Conservation (phyloP, 805 yeast genomes). For the Starmerella lactis-condensi region DNA sequence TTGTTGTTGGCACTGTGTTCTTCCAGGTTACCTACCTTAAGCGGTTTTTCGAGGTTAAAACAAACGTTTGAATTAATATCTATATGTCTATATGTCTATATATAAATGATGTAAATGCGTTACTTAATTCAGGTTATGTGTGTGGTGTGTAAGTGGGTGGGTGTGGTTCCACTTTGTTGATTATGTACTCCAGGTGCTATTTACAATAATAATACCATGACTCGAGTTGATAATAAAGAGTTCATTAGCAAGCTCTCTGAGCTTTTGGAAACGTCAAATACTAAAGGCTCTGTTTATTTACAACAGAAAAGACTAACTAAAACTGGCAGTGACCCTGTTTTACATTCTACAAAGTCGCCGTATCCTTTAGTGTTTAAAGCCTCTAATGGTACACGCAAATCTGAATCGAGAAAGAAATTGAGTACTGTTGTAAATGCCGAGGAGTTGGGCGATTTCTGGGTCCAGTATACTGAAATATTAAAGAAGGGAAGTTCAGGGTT, state of each 20-base stretch:
- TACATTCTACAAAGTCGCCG: conserved; percentile 17
- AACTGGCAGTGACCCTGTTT: conserved; percentile 11
- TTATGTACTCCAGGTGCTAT: not conserved
- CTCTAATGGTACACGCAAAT: conserved; percentile 37
- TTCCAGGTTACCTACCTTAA: conserved; percentile 89
- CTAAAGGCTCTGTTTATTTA: conserved; percentile 23
- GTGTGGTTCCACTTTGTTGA: not conserved
- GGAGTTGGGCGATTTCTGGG: conserved; percentile 57
- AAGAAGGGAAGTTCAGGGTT: conserved; percentile 60
- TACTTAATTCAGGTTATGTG: too few relatives aligned
- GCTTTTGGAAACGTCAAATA: conserved; percentile 18
- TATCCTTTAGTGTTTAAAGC: conserved; percentile 55
- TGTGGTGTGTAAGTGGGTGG: too few relatives aligned
- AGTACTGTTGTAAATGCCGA: conserved; percentile 54
- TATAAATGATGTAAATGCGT: too few relatives aligned
- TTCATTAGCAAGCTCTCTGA: conserved; percentile 18
- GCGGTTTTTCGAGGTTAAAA: conserved; percentile 87
- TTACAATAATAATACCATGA: conserved; percentile 4
- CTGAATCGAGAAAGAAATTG: conserved; percentile 36
- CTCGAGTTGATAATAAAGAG: conserved; percentile 16
- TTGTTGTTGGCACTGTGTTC: conserved; percentile 68
- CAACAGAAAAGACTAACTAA: conserved; percentile 22
- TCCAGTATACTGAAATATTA: conserved; percentile 45
- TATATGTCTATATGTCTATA: too few relatives aligned
- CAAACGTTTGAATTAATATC: too few relatives aligned